A percentile compares a stretch with the other conserved stretches of the same genome.
Conservation (phyloP, 176 grass and related monocot species). For the Thalia dealbata region DNA sequence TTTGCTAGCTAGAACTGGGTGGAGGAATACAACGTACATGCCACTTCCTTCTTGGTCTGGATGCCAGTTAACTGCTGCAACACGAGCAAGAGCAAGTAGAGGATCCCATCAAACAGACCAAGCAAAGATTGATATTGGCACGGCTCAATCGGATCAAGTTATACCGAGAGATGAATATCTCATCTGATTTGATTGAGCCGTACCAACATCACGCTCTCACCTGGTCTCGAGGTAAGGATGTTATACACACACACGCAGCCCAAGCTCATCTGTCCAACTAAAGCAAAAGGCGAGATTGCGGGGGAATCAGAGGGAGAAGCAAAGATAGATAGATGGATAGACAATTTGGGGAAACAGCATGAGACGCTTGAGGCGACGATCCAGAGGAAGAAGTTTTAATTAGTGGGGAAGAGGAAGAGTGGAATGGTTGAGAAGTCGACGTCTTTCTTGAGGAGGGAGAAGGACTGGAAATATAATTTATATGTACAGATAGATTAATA, state of each 20-base stretch:
- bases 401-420: constrained; percentile 25
- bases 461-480: not conserved
- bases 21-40: too few species aligned
- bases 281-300: not conserved
- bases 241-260: too few species aligned
- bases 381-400: not conserved
- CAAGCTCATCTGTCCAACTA: too few species aligned
- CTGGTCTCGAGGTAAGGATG: not conserved
- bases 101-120: constrained; percentile 4
- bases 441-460: not conserved
- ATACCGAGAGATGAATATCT: not conserved
- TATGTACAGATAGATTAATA: not conserved
- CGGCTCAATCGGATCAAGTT: constrained; percentile 50
- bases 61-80: too few species aligned
- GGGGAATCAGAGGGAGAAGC: not conserved
- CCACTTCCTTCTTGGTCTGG: too few species aligned
- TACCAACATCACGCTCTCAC: constrained; percentile 58
- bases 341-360: not conserved
- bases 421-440: constrained; percentile 46
- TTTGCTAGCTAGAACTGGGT: too few species aligned
- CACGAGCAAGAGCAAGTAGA: too few species aligned
- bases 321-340: too few species aligned
- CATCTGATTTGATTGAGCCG: constrained; percentile 46
- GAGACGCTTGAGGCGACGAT: not conserved
- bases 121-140: constrained; percentile 61